Evolutionary conservation across 768 basidiomycete species (phyloP).

Genomic region (Guyanaporus albipodus): DNA sequence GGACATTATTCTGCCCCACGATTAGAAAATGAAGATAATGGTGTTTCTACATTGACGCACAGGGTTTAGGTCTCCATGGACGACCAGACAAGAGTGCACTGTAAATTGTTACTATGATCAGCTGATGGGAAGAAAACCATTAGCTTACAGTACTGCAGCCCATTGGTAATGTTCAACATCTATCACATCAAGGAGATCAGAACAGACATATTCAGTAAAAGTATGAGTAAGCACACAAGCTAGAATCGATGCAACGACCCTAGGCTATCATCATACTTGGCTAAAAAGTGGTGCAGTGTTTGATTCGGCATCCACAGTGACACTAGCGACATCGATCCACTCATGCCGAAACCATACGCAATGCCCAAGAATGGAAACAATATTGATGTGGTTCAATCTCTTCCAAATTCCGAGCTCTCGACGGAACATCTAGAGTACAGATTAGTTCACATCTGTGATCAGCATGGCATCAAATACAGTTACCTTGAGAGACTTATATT

Average conservation of each 20-base stretch:
- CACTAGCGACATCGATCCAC: conserved; percentile 22
- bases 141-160: conserved; percentile 16
- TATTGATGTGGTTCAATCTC: conserved; percentile 19
- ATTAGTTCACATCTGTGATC: fast-evolving
- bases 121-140: not conserved
- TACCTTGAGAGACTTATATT: too few relatives aligned
- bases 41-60: too few relatives aligned
- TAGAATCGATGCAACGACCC: not conserved
- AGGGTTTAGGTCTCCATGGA: conserved; percentile 9
- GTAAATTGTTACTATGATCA: not conserved
- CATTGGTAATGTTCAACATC: not conserved
- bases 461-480: not conserved
- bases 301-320: conserved; percentile 13
- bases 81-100: conserved; percentile 15
- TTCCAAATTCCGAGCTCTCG: conserved; percentile 25
- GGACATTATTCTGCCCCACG: too few relatives aligned
- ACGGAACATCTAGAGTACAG: conserved; percentile 5
- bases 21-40: too few relatives aligned
- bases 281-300: too few relatives aligned
- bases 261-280: not conserved
- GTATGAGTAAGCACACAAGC: too few relatives aligned
- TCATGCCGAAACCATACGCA: conserved; percentile 20
- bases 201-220: too few relatives aligned
- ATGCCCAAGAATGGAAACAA: conserved; percentile 23
- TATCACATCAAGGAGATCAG: too few relatives aligned